Conservation (phyloP, 2,329 filamentous ascomycete species). For the Colletotrichum tanaceti region DNA sequence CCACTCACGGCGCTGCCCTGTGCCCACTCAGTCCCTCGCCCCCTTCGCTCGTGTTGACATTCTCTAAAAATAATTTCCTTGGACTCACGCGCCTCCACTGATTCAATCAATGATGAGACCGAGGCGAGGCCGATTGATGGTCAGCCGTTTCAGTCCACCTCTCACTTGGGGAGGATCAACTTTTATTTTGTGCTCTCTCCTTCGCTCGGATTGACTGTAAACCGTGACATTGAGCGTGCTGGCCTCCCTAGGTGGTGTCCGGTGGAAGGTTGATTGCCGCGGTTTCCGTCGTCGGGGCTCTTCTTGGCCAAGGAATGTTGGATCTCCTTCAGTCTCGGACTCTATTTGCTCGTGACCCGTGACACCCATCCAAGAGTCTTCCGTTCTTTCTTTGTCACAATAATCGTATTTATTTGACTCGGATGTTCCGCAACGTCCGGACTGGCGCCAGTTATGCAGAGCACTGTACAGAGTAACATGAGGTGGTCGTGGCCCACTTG, state of each 20-base stretch:
- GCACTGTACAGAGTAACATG: not conserved
- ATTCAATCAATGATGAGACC: slow-evolving; percentile 33
- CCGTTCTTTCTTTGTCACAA: not conserved
- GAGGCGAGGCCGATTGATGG: slow-evolving; percentile 23
- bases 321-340: slow-evolving; percentile 21
- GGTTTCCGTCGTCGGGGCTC: not conserved
- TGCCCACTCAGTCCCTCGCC: slow-evolving; percentile 10
- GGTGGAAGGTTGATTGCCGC: not conserved
- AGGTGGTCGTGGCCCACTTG: slow-evolving; percentile 10
- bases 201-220: not conserved
- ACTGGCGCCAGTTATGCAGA: slow-evolving; percentile 12
- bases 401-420: slow-evolving; percentile 1
- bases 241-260: not conserved
- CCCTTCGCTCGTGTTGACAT: slow-evolving; percentile 34
- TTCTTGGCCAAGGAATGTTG: not conserved
- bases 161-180: not conserved
- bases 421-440: not conserved
- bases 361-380: not conserved
- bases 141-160: slow-evolving; percentile 13
- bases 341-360: not conserved
- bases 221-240: not conserved
- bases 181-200: not conserved
- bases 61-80: slow-evolving; percentile 37
- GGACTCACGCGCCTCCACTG: slow-evolving; percentile 32
- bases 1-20: slow-evolving; percentile 3